Conservation (phyloP, 805 yeast species). For the Candida ortonii region DNA sequence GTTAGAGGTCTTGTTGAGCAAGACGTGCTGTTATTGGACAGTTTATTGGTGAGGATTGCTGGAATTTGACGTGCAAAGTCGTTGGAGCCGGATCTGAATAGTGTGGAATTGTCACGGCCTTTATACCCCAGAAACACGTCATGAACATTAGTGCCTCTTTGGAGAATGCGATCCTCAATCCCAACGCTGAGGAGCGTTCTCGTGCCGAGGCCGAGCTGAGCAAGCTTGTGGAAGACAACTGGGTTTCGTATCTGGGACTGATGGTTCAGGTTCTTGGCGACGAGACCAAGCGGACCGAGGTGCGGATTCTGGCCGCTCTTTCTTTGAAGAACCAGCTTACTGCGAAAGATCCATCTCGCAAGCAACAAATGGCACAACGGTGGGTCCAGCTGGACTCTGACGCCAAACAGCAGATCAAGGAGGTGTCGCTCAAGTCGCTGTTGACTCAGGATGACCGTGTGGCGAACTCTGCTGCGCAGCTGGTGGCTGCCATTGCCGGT, state of each 20-base stretch:
- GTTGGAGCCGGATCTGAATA: no score
- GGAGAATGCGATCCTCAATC: slow-evolving; percentile 74
- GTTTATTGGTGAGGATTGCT: no score
- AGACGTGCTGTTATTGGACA: no score
- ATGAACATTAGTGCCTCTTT: slow-evolving; percentile 70
- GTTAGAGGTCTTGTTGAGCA: no score
- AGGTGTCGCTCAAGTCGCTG: slow-evolving; percentile 59
- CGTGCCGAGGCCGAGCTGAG: slow-evolving; percentile 77
- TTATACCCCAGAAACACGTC: no score
- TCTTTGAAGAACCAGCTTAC: slow-evolving; percentile 84
- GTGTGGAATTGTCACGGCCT: no score
- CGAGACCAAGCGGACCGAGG: slow-evolving; percentile 65
- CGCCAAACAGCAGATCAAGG: slow-evolving; percentile 63
- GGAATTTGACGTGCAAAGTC: no score
- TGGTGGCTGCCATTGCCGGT: slow-evolving; percentile 95
- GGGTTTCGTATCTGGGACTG: slow-evolving; percentile 66
- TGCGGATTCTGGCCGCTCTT: slow-evolving; percentile 87
- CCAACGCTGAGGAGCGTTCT: slow-evolving; percentile 63
- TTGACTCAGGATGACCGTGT: slow-evolving; percentile 69
- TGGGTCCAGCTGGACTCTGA: slow-evolving; percentile 65
- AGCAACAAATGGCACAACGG: slow-evolving; percentile 58
- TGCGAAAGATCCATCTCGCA: slow-evolving; percentile 69
- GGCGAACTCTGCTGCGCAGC: slow-evolving; percentile 85
- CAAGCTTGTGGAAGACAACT: slow-evolving; percentile 69
- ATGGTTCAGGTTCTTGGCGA: slow-evolving; percentile 71